phyloP scores from a whole-genome alignment of 495 filamentous ascomycete species.

The Podospora appendiculata region DNA sequence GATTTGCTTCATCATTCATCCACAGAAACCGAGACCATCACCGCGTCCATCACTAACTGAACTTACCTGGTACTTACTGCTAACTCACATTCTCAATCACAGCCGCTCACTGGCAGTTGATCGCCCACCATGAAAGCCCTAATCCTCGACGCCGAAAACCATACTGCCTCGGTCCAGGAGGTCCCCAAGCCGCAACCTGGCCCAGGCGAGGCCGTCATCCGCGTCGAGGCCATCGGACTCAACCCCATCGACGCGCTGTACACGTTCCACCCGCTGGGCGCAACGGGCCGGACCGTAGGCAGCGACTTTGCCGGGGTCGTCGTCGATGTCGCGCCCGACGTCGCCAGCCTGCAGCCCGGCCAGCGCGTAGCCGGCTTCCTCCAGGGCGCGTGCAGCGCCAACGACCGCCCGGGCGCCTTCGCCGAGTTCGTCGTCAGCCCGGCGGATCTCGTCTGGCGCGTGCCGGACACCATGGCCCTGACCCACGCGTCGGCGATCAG shows the following conservation, averaged over 20 bases:
- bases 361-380: slow-evolving; percentile 17
- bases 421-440: slow-evolving; percentile 27
- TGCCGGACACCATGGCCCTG: slow-evolving; percentile 19
- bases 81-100: no score
- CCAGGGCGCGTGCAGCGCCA: slow-evolving; percentile 27
- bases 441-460: slow-evolving; percentile 28
- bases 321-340: neutral
- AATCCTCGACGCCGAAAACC: slow-evolving; percentile 18
- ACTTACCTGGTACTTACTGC: no score
- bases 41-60: no score
- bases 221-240: slow-evolving; percentile 32
- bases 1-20: no score
- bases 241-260: slow-evolving; percentile 37
- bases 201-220: slow-evolving; percentile 30
- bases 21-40: no score
- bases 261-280: slow-evolving; percentile 21
- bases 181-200: slow-evolving; percentile 14
- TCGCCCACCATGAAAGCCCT: slow-evolving; percentile 11
- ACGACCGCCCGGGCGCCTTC: slow-evolving; percentile 33
- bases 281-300: slow-evolving; percentile 25
- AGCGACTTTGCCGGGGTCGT: slow-evolving; percentile 41
- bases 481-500: slow-evolving; percentile 27
- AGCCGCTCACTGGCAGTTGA: no score
- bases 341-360: neutral
- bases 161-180: slow-evolving; percentile 19